Percentiles rank a stretch among this genome's conserved stretches.
Evolutionary conservation across 371 early-diverging fungal genomes (phyloP).

Genomic region (Mortierella sp.): DNA sequence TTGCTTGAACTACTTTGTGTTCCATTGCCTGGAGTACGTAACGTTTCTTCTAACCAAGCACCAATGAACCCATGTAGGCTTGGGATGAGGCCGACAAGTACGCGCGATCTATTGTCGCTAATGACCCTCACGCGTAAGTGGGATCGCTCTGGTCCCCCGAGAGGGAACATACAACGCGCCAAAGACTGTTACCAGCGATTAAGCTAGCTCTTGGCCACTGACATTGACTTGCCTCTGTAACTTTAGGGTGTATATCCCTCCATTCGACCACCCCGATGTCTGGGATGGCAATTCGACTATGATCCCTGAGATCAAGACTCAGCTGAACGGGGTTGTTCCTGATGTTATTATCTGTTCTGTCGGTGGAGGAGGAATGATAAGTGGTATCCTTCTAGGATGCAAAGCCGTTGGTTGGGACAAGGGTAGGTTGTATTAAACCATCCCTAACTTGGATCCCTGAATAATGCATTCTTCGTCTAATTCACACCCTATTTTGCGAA

Average conservation of each 20-base stretch:
- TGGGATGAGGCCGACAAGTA: constrained; percentile 66
- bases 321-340: constrained; percentile 66
- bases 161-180: background rate
- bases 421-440: constrained; percentile 15
- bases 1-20: background rate
- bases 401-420: constrained; percentile 67
- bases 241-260: constrained; percentile 68
- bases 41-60: too few relatives aligned
- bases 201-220: too few relatives aligned
- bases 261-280: constrained; percentile 68
- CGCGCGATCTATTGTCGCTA: constrained; percentile 60
- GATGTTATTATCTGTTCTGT: constrained; percentile 75
- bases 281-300: constrained; percentile 75
- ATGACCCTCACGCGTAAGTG: constrained; percentile 61
- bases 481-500: background rate
- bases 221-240: background rate
- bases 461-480: background rate
- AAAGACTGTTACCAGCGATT: too few relatives aligned
- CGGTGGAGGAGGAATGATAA: constrained; percentile 77
- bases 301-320: constrained; percentile 70
- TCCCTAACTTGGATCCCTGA: too few relatives aligned
- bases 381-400: constrained; percentile 73
- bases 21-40: too few relatives aligned
- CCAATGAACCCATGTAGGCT: constrained; percentile 37
- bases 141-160: background rate